Evolutionary conservation across 306 rosid species (phyloP).

Genomic region (Ziziphus jujuba): DNA sequence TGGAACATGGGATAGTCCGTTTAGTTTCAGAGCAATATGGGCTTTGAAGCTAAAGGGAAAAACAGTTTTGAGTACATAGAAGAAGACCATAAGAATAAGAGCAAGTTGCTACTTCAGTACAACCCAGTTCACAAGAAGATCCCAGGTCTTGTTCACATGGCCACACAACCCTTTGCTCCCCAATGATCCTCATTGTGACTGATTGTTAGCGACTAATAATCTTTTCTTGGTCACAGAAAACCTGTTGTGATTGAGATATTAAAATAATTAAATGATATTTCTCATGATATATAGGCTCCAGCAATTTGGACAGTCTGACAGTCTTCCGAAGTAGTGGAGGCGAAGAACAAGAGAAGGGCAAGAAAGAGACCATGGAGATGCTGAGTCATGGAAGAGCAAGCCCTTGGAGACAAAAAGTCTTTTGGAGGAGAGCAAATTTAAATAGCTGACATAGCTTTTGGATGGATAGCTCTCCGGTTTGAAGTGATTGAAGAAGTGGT

Average conservation of each 20-base stretch:
- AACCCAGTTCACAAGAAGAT: conserved; percentile 52
- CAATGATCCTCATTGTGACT: conserved; percentile 11
- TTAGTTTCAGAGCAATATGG: conserved; percentile 43
- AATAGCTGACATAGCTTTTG: conserved; percentile 32
- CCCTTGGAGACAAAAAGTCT: conserved; percentile 24
- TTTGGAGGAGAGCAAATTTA: conserved; percentile 36
- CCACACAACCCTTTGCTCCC: conserved; percentile 36
- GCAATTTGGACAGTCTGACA: not conserved
- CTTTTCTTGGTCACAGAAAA: no score
- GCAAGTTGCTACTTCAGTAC: conserved; percentile 32
- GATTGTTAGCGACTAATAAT: no score
- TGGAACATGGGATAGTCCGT: conserved; percentile 52
- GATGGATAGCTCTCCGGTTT: conserved; percentile 21
- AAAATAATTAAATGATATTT: no score
- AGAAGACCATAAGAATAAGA: conserved; percentile 50
- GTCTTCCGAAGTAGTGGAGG: conserved; percentile 2
- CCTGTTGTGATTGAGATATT: no score
- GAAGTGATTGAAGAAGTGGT: conserved; percentile 18
- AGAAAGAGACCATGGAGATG: conserved; percentile 4
- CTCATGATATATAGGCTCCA: conserved; percentile 2
- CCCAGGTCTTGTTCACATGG: conserved; percentile 47
- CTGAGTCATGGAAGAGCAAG: conserved; percentile 26
- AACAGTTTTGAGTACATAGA: conserved; percentile 40
- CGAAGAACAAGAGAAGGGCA: conserved; percentile 23
- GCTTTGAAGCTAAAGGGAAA: conserved; percentile 50